Evolutionary conservation across 768 basidiomycete genomes (phyloP).

Genomic region (Leccinum arenicola): DNA sequence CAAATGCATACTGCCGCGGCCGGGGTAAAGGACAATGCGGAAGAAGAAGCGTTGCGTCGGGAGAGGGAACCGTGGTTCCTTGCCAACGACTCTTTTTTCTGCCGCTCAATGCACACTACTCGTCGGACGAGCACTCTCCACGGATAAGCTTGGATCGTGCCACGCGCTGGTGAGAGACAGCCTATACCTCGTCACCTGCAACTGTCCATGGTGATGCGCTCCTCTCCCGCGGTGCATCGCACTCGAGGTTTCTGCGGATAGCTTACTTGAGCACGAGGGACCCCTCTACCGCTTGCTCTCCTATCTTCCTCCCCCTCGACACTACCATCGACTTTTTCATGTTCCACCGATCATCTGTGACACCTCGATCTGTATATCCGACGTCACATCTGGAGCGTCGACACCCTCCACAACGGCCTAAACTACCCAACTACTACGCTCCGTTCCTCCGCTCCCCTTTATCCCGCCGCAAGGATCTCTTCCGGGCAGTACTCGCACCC

Average conservation of each 20-base stretch:
- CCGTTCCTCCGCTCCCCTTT: constrained; percentile 27
- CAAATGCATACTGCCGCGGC: no score
- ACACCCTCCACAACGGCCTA: constrained; percentile 16
- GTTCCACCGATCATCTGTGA: constrained; percentile 5
- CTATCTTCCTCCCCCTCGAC: neutral
- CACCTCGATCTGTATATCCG: constrained; percentile 10
- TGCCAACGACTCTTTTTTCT: neutral
- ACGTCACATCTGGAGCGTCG: constrained; percentile 9
- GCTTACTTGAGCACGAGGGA: constrained; percentile 17
- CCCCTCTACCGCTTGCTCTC: neutral
- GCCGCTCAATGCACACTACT: constrained; percentile 11
- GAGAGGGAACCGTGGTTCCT: no score
- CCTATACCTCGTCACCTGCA: constrained; percentile 17
- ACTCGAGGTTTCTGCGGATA: constrained; percentile 27
- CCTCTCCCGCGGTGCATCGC: constrained; percentile 25
- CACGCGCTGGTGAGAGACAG: constrained; percentile 9
- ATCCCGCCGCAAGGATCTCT: constrained; percentile 25
- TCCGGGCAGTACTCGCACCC: constrained; percentile 20
- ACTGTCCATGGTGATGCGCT: constrained; percentile 18
- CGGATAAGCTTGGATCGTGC: neutral
- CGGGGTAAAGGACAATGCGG: no score
- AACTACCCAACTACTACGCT: constrained; percentile 30
- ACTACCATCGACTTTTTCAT: neutral
- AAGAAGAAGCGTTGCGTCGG: no score
- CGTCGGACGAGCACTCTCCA: constrained; percentile 11